A percentile compares a stretch with the other conserved stretches of the same genome.
Conservation (phyloP, 768 basidiomycete species). For the Rhodotorula diobovata region DNA sequence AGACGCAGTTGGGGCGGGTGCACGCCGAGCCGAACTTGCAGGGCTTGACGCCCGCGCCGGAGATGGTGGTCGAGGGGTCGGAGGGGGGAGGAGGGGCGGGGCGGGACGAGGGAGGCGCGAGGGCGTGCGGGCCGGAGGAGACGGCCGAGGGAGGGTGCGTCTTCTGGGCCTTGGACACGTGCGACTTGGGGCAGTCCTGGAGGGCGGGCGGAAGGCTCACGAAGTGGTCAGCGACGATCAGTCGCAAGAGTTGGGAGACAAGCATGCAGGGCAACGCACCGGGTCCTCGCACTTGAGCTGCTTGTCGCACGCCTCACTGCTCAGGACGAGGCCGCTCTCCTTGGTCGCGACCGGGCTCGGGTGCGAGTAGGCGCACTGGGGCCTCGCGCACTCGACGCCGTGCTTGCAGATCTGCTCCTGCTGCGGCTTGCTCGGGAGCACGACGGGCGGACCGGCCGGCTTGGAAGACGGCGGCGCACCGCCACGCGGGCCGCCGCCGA, state of each 20-base stretch:
- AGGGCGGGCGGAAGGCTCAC: background rate
- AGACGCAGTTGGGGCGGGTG: conserved; percentile 69
- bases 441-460: conserved; percentile 36
- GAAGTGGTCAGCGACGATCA: no score
- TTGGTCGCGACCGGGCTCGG: conserved; percentile 94
- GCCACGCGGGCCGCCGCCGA: conserved; percentile 25
- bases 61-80: conserved; percentile 19
- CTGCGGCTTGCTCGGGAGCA: conserved; percentile 47
- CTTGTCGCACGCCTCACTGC: conserved; percentile 85
- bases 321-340: conserved; percentile 90
- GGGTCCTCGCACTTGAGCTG: conserved; percentile 85
- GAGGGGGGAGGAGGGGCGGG: conserved; percentile 12
- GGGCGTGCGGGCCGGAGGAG: conserved; percentile 7
- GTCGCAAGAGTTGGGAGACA: no score
- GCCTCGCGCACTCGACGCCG: conserved; percentile 80
- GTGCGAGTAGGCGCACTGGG: conserved; percentile 83
- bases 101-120: background rate
- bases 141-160: conserved; percentile 9
- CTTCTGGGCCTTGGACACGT: conserved; percentile 42
- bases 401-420: conserved; percentile 74
- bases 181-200: conserved; percentile 44
- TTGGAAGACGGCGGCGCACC: conserved; percentile 28
- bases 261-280: conserved; percentile 46
- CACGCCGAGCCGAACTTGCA: conserved; percentile 62
- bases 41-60: conserved; percentile 36